Conservation (phyloP, 1,284 basidiomycete genomes). For the Fistulinella cinereoalba region DNA sequence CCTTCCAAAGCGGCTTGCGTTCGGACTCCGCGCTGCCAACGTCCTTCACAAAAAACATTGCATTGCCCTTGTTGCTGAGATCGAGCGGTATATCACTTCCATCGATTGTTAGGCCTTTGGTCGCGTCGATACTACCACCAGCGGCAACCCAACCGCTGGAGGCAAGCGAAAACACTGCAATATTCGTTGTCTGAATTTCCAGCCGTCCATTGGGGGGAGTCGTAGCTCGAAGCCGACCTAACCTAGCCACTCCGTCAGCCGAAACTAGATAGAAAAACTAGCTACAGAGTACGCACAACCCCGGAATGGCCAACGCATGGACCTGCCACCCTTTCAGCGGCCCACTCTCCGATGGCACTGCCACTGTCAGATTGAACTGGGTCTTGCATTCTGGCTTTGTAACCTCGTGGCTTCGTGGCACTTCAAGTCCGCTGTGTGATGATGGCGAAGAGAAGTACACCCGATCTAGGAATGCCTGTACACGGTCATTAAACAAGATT, state of each 20-base stretch:
- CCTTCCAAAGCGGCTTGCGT: constrained; percentile 21
- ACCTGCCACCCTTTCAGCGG: constrained; percentile 66
- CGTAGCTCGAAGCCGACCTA: constrained; percentile 27
- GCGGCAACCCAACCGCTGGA: background rate
- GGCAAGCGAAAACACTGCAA: constrained; percentile 23
- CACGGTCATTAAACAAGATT: constrained; percentile 54
- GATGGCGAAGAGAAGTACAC: constrained; percentile 23
- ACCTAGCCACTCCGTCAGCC: constrained; percentile 10
- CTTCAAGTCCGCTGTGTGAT: no score
- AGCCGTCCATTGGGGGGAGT: background rate
- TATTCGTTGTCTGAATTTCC: constrained; percentile 24
- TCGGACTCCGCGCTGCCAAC: background rate
- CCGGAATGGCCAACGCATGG: constrained; percentile 51
- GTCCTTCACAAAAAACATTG: constrained; percentile 14
- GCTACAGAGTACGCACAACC: constrained; percentile 44
- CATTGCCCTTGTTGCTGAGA: background rate
- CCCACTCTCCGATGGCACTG: constrained; percentile 61
- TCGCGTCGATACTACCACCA: background rate
- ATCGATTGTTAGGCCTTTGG: constrained; percentile 12
- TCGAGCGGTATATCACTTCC: constrained; percentile 3
- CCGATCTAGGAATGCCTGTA: constrained; percentile 52
- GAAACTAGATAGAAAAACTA: background rate
- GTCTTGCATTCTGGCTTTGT: no score
- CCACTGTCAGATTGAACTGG: constrained; percentile 65
- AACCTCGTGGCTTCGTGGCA: no score